Base-by-base conservation (phyloP, 2,329 filamentous ascomycete species). In the Mariannaea sp. region DNA sequence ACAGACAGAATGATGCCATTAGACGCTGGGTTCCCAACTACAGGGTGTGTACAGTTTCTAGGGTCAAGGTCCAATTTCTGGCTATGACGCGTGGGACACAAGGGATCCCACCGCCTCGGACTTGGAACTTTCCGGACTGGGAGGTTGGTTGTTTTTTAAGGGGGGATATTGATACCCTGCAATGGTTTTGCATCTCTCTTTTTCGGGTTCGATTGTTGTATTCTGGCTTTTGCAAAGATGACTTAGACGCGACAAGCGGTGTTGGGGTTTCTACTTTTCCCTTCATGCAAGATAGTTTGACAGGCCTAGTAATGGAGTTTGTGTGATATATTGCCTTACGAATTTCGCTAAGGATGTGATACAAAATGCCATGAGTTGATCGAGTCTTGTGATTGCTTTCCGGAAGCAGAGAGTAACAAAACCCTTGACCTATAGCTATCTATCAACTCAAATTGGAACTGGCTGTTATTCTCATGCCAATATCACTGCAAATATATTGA, bases 111-210 rank as follows among this genome's bases (percentile, higher is more conserved):
- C 53, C 8, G 53, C 49, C 26, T 49, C 35, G 38, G 42, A 29
- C 52, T 55, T 53, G 5, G 36, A 52, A 55, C 41, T 53, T 39
- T 48, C 36, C 39, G 49, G 55, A 46, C 38, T 49, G 39, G 55
- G 53, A 56, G 58, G 58, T 53, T 56, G 51, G 55, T n/a, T n/a
- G 54, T 49, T 61, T 66, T n/a, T n/a, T n/a, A n/a, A n/a, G n/a
- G n/a, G 22, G 55, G 60, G 59, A 59, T 53, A n/a, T 61, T 24
- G 62, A 65, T 65, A 65, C 62, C 62, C 58, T 50, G 42, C 59
- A 60, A 24, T 8, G 8, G 22, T 24, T 24, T 24, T n/a, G n/a
- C n/a, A n/a, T n/a, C n/a, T 8, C 8, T 24, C 8, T 24, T 24
- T 5, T 53, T 49, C 39, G 55, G 56, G 42, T 50, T 38, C 22